Evolutionary conservation across 306 rosid genomes (phyloP).

Genomic region (Trichosanthes cucumerina): DNA sequence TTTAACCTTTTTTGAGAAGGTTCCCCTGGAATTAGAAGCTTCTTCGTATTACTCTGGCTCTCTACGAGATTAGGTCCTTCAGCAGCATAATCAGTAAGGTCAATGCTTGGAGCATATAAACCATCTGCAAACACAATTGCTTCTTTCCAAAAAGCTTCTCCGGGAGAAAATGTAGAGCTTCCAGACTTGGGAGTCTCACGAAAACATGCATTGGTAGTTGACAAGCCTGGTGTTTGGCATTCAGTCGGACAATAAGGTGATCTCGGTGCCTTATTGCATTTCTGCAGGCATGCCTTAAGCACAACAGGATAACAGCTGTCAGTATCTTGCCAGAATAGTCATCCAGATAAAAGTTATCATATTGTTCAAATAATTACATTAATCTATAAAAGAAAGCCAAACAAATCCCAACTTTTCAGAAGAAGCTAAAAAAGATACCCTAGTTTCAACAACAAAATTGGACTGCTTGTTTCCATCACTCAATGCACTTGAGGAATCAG

Average conservation of each 20-base stretch:
- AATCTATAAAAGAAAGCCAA: slow-evolving; percentile 10
- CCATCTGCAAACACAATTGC: slow-evolving; percentile 90
- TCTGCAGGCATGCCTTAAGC: slow-evolving; percentile 40
- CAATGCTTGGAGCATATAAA: slow-evolving; percentile 36
- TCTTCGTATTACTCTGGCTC: slow-evolving; percentile 26
- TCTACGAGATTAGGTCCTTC: slow-evolving; percentile 29
- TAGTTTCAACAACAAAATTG: slow-evolving; percentile 23
- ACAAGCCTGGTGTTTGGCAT: slow-evolving; percentile 61
- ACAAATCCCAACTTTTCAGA: not conserved
- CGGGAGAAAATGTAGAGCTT: slow-evolving; percentile 83
- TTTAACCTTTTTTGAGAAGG: slow-evolving; percentile 33
- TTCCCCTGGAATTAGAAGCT: slow-evolving; percentile 36
- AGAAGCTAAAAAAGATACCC: slow-evolving; percentile 22
- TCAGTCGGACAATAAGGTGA: slow-evolving; percentile 29
- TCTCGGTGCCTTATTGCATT: slow-evolving; percentile 49
- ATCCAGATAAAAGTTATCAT: not conserved
- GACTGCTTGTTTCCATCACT: slow-evolving; percentile 23
- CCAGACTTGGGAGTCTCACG: slow-evolving; percentile 75
- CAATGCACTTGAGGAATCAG: slow-evolving; percentile 17
- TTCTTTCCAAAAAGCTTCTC: slow-evolving; percentile 92
- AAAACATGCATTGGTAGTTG: slow-evolving; percentile 33
- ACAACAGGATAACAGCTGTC: slow-evolving; percentile 18
- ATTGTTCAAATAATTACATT: not conserved
- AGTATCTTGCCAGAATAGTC: slow-evolving; percentile 32
- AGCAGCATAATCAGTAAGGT: slow-evolving; percentile 25